Conservation (phyloP, 306 rosid species). For the Dalbergia oliveri region DNA sequence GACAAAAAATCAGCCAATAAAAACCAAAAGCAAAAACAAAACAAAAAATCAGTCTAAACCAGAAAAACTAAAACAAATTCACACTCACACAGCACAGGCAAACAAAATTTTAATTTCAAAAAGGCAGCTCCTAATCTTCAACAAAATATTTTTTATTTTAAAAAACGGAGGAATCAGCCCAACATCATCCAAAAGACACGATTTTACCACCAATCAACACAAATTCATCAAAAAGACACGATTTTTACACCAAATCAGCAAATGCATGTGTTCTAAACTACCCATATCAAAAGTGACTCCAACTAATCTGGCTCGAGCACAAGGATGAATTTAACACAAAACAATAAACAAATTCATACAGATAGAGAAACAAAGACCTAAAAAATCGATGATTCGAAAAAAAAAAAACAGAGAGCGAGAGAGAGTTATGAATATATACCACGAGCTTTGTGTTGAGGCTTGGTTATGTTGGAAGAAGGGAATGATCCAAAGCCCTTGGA, state of each 20-base stretch:
- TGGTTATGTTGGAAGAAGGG: slow-evolving; percentile 48
- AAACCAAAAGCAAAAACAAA: background rate
- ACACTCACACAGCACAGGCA: background rate
- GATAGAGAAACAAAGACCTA: background rate
- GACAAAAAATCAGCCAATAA: background rate
- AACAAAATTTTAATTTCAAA: background rate
- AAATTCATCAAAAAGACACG: background rate
- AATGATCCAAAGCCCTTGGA: slow-evolving; percentile 52
- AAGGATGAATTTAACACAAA: background rate
- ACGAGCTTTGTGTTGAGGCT: slow-evolving; percentile 46
- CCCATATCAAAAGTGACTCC: background rate
- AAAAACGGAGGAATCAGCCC: background rate
- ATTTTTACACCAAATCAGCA: slow-evolving; percentile 16
- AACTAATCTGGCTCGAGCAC: background rate
- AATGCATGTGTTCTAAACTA: slow-evolving; percentile 25
- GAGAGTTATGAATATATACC: slow-evolving; percentile 45
- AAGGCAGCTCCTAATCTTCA: background rate
- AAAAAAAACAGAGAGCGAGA: background rate
- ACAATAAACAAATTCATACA: background rate
- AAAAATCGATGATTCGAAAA: background rate
- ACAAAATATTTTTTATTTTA: background rate
- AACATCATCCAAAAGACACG: background rate
- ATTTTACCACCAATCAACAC: background rate
- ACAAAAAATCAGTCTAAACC: background rate
- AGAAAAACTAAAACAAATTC: slow-evolving; percentile 1